Base-by-base conservation (phyloP, 176 grass and related monocot species). In the Otatea glauca region DNA sequence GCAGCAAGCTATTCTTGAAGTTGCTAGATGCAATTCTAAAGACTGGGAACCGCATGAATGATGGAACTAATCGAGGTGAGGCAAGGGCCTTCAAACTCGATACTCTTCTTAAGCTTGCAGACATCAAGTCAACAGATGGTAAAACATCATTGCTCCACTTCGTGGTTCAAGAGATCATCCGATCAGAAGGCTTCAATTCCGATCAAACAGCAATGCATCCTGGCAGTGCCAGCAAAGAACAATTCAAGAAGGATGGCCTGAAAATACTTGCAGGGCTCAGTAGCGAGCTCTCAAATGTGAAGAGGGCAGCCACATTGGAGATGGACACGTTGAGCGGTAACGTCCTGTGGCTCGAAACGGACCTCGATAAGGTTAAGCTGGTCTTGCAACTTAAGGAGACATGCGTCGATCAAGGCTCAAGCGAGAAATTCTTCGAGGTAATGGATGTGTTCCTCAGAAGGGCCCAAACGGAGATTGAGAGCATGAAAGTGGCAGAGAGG, bases 121-220 rank as follows among this genome's bases (percentile, higher is more conserved):
- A 97, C 50, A 73, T 88, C 77, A 95, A 89, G 66, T 92, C 86
- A 18, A 76, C 91, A 64, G 89, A 87, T 44, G 89, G 94, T 13
- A 97, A 88, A 48, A 82, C 81, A 23, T 92, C 94, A 39, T 68
- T 93, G 75, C 91, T 97, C 25, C 94, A 97, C 76, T 97, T 91
- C 24, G 89, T 91, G 5, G 94, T 93, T 65, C 87, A 97, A 86
- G 89, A 93, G 75, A 89, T 97, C 76, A 88, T 96, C 68, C 85
- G 88, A 55, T 90, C 91, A 29, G 91, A 92, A 85, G 81, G 77
- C 50, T 74, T 76, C 4, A 56, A 65, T 70, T 89, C 84, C 15
- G 70, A 89, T 42, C 69, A 85, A 82, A 72, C 80, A 35, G 34
- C 47, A 50, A 71, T 10, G 4, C 60, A 81, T 75, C 76, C 76